Evolutionary conservation across 2,329 filamentous ascomycete species (phyloP), one percentile per base, ranked within the genome.

Genomic region (Conoideocrella luteorostrata): DNA sequence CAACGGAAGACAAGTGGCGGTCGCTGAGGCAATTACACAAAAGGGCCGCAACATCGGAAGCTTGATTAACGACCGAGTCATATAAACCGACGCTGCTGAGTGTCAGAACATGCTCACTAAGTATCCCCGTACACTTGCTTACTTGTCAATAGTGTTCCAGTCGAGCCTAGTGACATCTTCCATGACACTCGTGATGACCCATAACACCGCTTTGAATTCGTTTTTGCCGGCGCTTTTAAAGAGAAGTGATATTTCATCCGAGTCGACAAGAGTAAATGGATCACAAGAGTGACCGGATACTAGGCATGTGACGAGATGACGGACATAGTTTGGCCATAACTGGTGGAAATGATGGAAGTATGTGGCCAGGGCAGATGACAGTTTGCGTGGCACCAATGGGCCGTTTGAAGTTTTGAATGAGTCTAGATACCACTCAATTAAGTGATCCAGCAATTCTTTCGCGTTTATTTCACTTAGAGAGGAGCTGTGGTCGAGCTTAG

Each of bases 301-400:
- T 15, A 86, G 67, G 44, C 78, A 84, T 44, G 75, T 68, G 10
- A 53, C 49, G 28, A 88, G 64, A 55, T 85, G 81, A 29, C 71
- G 72, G 26, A 88, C 61, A 48, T 82, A 86, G 40, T 66, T 67
- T n/a, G 71, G 68, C 84, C 86, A 91, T 5, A 76, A 67, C 10
- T 72, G 66, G 10, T 84, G 78, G 48, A 86, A 85, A 46, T 83
- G 83, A 24, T 87, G 71, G 56, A 86, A 89, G 57, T 84, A 88
- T 17, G 84, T 84, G 13, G 84, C 82, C 6, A 91, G 66, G 6
- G 85, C 84, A n/a, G 84, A 84, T 51, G 84, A 86, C 20, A 91
- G 71, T 64, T 93, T 93, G 52, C 80, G 79, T 17, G 78, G 70
- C 6, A 88, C 84, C 42, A 88, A 70, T 4, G 73, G 66, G 3